Base-by-base conservation (phyloP, 2,329 filamentous ascomycete genomes). In the Talaromyces sp. region DNA sequence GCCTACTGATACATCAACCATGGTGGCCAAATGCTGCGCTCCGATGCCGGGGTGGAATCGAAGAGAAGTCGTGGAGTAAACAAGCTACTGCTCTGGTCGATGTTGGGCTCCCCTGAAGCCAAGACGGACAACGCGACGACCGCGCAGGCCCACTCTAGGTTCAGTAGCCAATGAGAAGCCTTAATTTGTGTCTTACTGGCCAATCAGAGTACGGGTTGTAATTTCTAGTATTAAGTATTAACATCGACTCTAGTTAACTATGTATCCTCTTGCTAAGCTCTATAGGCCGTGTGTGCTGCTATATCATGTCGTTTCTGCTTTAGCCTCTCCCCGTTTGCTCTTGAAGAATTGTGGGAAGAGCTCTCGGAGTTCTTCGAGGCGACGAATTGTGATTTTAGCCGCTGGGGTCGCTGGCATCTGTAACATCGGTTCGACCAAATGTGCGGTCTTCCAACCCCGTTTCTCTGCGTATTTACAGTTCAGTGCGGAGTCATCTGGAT, bases 281-380 rank as follows among this genome's bases (percentile, higher is more conserved):
- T 45, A 45, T 27, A 27, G 9, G 45, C 37, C 31, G 39, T 14
- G 22, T 24, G 22, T 62, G 47, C 27, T 39, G 35, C 22, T 52
- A 14, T 52, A 39, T 39, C 33, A 60, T 60, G 33, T 24, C 14
- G n/a, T 33, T 16, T 60, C 24, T 31, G 59, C 59, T 24, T 61
- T 39, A 19, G 24, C 19, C 24, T 14, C 13, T 45, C 39, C 62
- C 56, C 54, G 54, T 27, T 56, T 65, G 43, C 62, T 67, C 76
- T 91, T 95, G 83, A 99, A 97, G 68, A 97, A 87, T 65, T 96
- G 88, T 0, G 95, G 93, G 70, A 94, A 98, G 11, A 90, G 78
- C 0, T 80, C 80, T 54, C 90, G 86, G 65, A 99, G 80, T 73
- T 98, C 90, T 68, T 90, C 84, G 33, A 99, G 79, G 73, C 87